Evolutionary conservation across 495 filamentous ascomycete species (phyloP).

Genomic region (Xylaria grammica): DNA sequence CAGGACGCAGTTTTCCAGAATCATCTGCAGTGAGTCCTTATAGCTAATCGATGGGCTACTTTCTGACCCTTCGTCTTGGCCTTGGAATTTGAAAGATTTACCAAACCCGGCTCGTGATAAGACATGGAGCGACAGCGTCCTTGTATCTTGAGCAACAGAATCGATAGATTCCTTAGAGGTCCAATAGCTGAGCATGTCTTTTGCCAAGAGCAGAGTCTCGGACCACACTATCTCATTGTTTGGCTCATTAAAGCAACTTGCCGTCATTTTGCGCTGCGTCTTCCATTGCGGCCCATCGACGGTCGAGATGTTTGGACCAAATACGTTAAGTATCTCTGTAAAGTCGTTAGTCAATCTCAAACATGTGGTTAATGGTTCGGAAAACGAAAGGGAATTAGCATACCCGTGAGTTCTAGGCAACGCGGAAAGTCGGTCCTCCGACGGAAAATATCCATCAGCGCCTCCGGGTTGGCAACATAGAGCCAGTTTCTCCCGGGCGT

Average conservation of each 20-base stretch:
- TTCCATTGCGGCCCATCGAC: slow-evolving; percentile 51
- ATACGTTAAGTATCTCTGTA: slow-evolving; percentile 47
- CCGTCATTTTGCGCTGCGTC: slow-evolving; percentile 49
- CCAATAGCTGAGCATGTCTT: slow-evolving; percentile 54
- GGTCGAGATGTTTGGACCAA: slow-evolving; percentile 52
- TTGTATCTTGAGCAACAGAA: slow-evolving; percentile 41
- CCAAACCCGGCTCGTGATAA: slow-evolving; percentile 50
- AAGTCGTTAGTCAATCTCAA: not conserved
- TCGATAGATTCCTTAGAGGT: slow-evolving; percentile 23
- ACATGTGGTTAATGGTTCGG: not conserved
- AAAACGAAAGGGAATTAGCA: slow-evolving; percentile 16
- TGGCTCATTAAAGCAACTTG: slow-evolving; percentile 52
- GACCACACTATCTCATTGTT: slow-evolving; percentile 54
- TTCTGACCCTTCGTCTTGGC: slow-evolving; percentile 24
- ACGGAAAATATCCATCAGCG: slow-evolving; percentile 42
- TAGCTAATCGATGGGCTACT: slow-evolving; percentile 33
- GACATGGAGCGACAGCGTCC: slow-evolving; percentile 52
- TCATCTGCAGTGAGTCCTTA: slow-evolving; percentile 36
- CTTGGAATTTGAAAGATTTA: slow-evolving; percentile 41
- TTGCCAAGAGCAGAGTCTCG: slow-evolving; percentile 50
- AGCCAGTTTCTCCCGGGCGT: slow-evolving; percentile 48
- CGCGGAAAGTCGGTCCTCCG: slow-evolving; percentile 50
- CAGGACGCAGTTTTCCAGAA: slow-evolving; percentile 42
- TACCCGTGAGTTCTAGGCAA: slow-evolving; percentile 38
- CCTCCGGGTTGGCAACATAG: slow-evolving; percentile 47